These are phyloP conservation scores for Oryza glaberrima DNA, from an alignment of 176 grass and related monocot genomes.

Conservation along the genomic window DNA sequence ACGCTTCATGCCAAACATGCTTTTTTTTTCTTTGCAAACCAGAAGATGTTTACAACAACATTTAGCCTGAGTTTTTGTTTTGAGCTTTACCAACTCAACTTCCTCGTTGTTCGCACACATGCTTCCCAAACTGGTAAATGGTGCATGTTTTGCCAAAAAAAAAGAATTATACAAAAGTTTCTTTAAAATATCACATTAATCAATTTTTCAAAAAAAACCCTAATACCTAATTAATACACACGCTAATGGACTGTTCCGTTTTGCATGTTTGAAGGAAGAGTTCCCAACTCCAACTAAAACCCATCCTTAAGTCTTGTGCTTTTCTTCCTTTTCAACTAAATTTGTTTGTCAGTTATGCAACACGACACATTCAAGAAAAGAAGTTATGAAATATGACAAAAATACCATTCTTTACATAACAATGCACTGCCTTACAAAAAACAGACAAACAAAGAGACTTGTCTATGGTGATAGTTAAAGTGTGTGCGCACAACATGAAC, in stretches of 20 bases:
- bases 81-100: too few species aligned
- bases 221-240: too few species aligned
- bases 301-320: not conserved
- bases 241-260: too few species aligned
- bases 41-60: not conserved
- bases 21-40: not conserved
- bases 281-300: too few species aligned
- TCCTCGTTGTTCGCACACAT: too few species aligned
- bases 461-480: not conserved
- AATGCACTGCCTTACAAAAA: not conserved
- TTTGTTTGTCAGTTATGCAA: not conserved
- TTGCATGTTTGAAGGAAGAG: too few species aligned
- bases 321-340: not conserved
- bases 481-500: not conserved
- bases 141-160: too few species aligned
- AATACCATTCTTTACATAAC: not conserved
- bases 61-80: too few species aligned
- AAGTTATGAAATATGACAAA: not conserved
- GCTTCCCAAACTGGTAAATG: too few species aligned
- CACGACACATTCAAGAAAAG: not conserved
- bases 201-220: too few species aligned
- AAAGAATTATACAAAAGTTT: too few species aligned
- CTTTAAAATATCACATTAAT: too few species aligned
- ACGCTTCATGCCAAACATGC: not conserved
- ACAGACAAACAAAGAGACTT: not conserved